phyloP scores from a whole-genome alignment of 805 yeast genomes.

The Komagataella kurtzmanii region DNA sequence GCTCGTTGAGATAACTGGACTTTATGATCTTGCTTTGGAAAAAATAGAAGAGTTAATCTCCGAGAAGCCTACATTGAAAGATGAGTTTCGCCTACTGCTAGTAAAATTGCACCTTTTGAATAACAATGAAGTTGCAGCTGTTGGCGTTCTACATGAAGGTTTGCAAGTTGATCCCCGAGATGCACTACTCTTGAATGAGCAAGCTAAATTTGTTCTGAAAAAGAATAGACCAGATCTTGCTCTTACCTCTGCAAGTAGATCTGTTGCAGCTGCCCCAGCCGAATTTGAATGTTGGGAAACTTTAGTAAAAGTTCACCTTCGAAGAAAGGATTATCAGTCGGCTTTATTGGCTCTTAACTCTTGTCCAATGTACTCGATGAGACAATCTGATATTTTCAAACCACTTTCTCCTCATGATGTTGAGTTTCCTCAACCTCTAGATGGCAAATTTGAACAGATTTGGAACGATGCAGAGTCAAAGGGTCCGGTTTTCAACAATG shows the following conservation, averaged over 20 bases:
- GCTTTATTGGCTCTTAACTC: slow-evolving; percentile 64
- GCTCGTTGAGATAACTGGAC: slow-evolving; percentile 22
- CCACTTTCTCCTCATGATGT: slow-evolving; percentile 29
- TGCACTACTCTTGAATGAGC: slow-evolving; percentile 45
- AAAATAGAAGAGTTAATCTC: slow-evolving; percentile 16
- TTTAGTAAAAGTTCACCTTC: slow-evolving; percentile 46
- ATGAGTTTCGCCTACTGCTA: slow-evolving; percentile 20
- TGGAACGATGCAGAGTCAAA: slow-evolving; percentile 26
- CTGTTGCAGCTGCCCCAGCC: slow-evolving; percentile 59
- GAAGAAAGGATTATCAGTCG: slow-evolving; percentile 35
- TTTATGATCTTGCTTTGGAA: slow-evolving; percentile 24
- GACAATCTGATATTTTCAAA: slow-evolving; percentile 28
- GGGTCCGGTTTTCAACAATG: slow-evolving; percentile 13
- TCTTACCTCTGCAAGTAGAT: slow-evolving; percentile 37
- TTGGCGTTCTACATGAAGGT: slow-evolving; percentile 24
- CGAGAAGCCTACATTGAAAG: slow-evolving; percentile 4
- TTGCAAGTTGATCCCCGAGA: slow-evolving; percentile 33
- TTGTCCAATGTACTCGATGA: slow-evolving; percentile 51
- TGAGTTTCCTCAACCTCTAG: slow-evolving; percentile 36
- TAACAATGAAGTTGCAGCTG: slow-evolving; percentile 35
- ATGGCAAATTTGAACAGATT: slow-evolving; percentile 35
- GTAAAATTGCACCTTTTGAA: slow-evolving; percentile 25
- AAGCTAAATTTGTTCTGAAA: slow-evolving; percentile 46
- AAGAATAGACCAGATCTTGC: slow-evolving; percentile 47
- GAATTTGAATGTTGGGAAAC: slow-evolving; percentile 66